Evolutionary conservation across 306 rosid species (phyloP).

Genomic region (Sphenostylis stenocarpa): DNA sequence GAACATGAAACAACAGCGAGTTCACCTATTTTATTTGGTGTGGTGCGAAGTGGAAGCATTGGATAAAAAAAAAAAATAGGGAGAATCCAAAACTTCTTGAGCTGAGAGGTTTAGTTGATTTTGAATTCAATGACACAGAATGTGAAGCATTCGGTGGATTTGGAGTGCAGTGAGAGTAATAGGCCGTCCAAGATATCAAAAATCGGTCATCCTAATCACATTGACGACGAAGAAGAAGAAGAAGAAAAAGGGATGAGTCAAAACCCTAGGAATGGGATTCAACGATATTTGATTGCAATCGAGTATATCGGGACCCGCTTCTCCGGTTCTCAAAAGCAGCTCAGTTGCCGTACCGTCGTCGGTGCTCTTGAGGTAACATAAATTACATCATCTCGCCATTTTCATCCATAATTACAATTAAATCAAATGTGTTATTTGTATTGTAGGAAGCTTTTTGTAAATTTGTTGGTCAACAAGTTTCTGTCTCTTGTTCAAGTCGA

Average conservation of each 20-base stretch:
- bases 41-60: too few relatives aligned
- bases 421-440: constrained; percentile 16
- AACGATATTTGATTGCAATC: constrained; percentile 79
- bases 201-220: constrained; percentile 33
- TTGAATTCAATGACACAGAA: constrained; percentile 48
- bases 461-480: constrained; percentile 77
- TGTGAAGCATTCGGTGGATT: constrained; percentile 47
- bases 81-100: neutral
- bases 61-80: neutral
- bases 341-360: constrained; percentile 71
- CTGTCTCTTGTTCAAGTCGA: constrained; percentile 81
- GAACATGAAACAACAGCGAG: too few relatives aligned
- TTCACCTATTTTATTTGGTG: too few relatives aligned
- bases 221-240: constrained; percentile 6
- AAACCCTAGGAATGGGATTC: constrained; percentile 42
- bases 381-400: neutral
- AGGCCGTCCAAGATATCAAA: constrained; percentile 64
- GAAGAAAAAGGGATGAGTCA: constrained; percentile 41
- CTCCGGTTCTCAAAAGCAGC: constrained; percentile 90
- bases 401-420: neutral
- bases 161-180: constrained; percentile 32
- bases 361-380: constrained; percentile 74
- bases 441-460: constrained; percentile 82
- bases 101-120: neutral
- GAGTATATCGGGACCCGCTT: constrained; percentile 89